Evolutionary conservation across 768 basidiomycete species (phyloP), one percentile per base, ranked within the genome.

Genomic region (Mycena olivaceomarginata): DNA sequence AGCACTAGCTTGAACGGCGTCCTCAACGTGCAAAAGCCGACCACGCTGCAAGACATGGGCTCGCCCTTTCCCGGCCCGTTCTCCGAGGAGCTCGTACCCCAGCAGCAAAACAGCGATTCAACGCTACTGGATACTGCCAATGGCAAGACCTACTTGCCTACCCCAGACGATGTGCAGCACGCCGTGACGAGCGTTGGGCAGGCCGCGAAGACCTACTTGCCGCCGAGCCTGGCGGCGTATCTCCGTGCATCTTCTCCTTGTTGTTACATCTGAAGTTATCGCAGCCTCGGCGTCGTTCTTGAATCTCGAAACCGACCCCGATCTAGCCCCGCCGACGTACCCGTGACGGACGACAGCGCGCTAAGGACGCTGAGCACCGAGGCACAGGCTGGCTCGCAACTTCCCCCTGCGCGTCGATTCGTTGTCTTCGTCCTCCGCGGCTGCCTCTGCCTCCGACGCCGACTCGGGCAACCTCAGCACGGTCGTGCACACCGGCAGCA

Each of bases 171-270:
- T 31, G 68, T 78, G 40, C 77, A 78, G 74, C 39, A 40, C 41
- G 67, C 69, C 31, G 57, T 78, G 20, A 70, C 70, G 66, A 40
- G 31, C 59, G 69, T 48, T 31, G 77, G 72, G 1, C 77, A 78
- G 73, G 46, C 45, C 39, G 72, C 69, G 31, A 31, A 31, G 31
- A 31, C 31, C 31, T 31, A 31, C 31, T 31, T 31, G 31, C 31
- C 31, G 31, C 31, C 48, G 48, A 45, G 43, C 43, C 9, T 45
- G 43, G 43, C 15, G 43, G 43, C 43, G 43, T 45, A 45, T 45
- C 43, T 45, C 43, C 43, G 43, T 45, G 43, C 43, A 6, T 45
- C 43, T 45, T 45, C 15, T 45, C 15, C 43, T 15, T 45, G 6
- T 45, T 45, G 39, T 64, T 64, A 31, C 12, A 41, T 41, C 22